Conservation (phyloP, 2,329 filamentous ascomycete species). For the Podosphaera fusca region DNA sequence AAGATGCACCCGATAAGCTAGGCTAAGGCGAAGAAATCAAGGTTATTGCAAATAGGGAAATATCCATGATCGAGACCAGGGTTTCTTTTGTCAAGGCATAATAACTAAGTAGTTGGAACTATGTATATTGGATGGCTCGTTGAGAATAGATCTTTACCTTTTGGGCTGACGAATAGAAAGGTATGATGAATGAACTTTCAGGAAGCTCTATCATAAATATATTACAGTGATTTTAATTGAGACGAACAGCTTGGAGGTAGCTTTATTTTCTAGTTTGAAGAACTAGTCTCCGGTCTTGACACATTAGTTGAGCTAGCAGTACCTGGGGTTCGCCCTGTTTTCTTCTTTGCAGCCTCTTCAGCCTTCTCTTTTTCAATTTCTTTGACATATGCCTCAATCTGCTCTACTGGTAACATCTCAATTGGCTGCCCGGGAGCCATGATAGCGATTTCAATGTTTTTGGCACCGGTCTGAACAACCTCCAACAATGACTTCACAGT, state of each 20-base stretch:
- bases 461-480: conserved; percentile 94
- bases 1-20: conserved; percentile 49
- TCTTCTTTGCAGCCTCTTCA: conserved; percentile 94
- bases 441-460: conserved; percentile 98
- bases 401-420: conserved; percentile 84
- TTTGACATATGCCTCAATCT: conserved; percentile 95
- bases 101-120: too few relatives aligned
- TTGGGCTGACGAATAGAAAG: too few relatives aligned
- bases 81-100: conserved; percentile 7
- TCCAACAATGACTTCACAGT: conserved; percentile 96
- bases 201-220: conserved; percentile 12
- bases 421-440: conserved; percentile 83
- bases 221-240: conserved; percentile 8
- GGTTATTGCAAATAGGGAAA: not conserved
- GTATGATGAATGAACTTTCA: not conserved
- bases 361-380: conserved; percentile 98
- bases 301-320: conserved; percentile 48
- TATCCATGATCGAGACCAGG: not conserved
- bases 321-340: conserved; percentile 53
- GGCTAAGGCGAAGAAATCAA: conserved; percentile 28
- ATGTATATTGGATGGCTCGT: too few relatives aligned
- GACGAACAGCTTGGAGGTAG: not conserved
- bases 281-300: conserved; percentile 30
- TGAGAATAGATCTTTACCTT: too few relatives aligned
- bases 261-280: conserved; percentile 5